Evolutionary conservation across 495 filamentous ascomycete genomes (phyloP), one percentile per base, ranked within the genome.

Genomic region (Xylaria sp.): DNA sequence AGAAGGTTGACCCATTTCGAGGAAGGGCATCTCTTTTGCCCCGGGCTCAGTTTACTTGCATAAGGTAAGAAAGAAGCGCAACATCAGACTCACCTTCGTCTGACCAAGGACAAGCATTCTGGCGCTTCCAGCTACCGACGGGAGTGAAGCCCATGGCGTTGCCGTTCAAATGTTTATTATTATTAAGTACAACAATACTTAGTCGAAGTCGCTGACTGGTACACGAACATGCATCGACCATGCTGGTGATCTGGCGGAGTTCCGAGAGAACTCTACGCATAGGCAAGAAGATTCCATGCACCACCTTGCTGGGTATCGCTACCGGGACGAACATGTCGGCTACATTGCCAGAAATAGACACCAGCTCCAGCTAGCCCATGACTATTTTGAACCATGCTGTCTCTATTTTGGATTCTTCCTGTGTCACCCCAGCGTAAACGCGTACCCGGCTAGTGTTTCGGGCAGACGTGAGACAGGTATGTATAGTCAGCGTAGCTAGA

Each of bases 261-360:
- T 48, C 26, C 41, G 44, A 50, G 12, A 19, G 63, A 26, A 66
- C 46, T 14, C n/a, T n/a, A n/a, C n/a, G n/a, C n/a, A n/a, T n/a
- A n/a, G n/a, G 3, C 46, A 48, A 53, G 63, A 66, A 53, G 31
- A 40, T 53, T 66, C 46, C n/a, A 43, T 55, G n/a, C 44, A 52
- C 26, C 17, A 35, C 19, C 41, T 12, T 8, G n/a, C 6, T 5
- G 11, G 8, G 26, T 11, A 66, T 64, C 15, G 26, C 19, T 48
- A 52, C 21, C 19, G 19, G 62, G 14, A 37, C 43, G n/a, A 66
- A 26, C 26, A 44, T 44, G 37, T 52, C 62, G 43, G 62, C 5
- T 24, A 40, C 19, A 66, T 44, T 50, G 24, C 62, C 62, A 50
- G 31, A 52, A 66, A 66, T 52, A 52, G 44, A 37, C 19, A 44